phyloP scores from a whole-genome alignment of 495 filamentous ascomycete species.

The Penicillium paxilli region DNA sequence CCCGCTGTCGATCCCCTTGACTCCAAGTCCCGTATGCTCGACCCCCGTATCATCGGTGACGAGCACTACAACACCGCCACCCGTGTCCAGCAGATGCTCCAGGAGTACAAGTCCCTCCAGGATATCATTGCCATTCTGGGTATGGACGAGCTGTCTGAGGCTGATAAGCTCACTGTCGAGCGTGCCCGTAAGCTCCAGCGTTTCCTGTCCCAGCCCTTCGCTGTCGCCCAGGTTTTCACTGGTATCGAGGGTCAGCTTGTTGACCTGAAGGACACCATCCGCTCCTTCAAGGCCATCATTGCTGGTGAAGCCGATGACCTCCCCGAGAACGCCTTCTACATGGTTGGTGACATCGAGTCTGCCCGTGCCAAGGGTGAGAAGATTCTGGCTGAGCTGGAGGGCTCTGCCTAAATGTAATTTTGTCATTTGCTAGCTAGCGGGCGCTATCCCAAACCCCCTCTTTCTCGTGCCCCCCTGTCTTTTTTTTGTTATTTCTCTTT shows the following conservation, averaged over 20 bases:
- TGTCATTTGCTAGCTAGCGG: slow-evolving; percentile 38
- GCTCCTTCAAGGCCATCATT: slow-evolving; percentile 96
- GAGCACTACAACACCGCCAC: slow-evolving; percentile 96
- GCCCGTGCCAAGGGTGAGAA: slow-evolving; percentile 98
- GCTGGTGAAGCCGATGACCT: slow-evolving; percentile 93
- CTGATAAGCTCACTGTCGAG: slow-evolving; percentile 99
- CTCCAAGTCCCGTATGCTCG: slow-evolving; percentile 99
- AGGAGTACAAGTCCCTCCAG: slow-evolving; percentile 99
- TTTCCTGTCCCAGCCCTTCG: slow-evolving; percentile 99
- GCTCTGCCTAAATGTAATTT: slow-evolving; percentile 58
- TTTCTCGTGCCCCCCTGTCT: slow-evolving; percentile 3
- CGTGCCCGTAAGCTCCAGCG: slow-evolving; percentile 99
- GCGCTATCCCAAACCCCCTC: not conserved
- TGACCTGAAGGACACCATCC: slow-evolving; percentile 96
- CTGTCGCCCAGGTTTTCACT: slow-evolving; percentile 97
- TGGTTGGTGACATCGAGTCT: slow-evolving; percentile 94
- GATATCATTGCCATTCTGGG: slow-evolving; percentile 99
- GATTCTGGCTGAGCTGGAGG: slow-evolving; percentile 95
- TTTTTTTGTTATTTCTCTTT: too few species aligned
- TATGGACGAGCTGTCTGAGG: slow-evolving; percentile 99
- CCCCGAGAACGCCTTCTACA: slow-evolving; percentile 95
- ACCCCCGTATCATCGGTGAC: slow-evolving; percentile 95
- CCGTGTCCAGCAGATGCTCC: slow-evolving; percentile 96
- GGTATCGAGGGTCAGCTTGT: slow-evolving; percentile 98
- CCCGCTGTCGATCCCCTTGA: slow-evolving; percentile 99